Evolutionary conservation across 2,329 filamentous ascomycete species (phyloP), one percentile per base, ranked within the genome.

Genomic region (Diplodia scrobiculata): DNA sequence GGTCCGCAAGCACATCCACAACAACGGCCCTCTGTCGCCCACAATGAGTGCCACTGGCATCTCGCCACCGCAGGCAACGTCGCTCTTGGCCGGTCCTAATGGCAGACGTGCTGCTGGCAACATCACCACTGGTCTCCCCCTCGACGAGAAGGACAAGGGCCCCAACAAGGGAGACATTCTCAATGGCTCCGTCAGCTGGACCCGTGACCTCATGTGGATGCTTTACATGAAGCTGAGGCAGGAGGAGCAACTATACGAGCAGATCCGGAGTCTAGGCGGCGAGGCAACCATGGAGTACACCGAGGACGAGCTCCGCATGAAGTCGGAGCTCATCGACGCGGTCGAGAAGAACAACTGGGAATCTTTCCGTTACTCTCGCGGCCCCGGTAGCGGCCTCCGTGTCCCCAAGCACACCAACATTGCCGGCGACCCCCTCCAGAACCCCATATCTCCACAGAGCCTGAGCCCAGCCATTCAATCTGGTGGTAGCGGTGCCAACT

Each of bases 131-230:
- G 92, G 93, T 14, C 84, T 98, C 34, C 94, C 95, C 0, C 86
- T 96, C 41, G 95, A 99, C 73, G 95, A 98, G 71, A 98, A 98
- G 77, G 95, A 99, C 80, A 98, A 98, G 76, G 95, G 95, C 0
- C 95, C 95, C 5, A 98, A 98, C 83, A 99, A 99, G 81, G 95
- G 95, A 58, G 95, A 99, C 73, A 98, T 99, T 67, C 88, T 99
- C 72, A 98, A 98, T 74, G 94, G 95, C 34, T 91, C 94, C 38
- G 95, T 98, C 64, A 92, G 92, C 79, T 99, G 95, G 95, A 97
- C 92, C 68, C 88, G 94, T 69, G 95, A 99, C 79, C 84, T 99
- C 63, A 97, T 98, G 92, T 98, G 95, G 95, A 89, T 96, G 81
- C 82, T 97, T 67, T 89, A 97, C 74, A 84, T 91, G 74, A 96